Conservation (phyloP, 2,329 filamentous ascomycete genomes). For the Aspergillus calidoustus region DNA sequence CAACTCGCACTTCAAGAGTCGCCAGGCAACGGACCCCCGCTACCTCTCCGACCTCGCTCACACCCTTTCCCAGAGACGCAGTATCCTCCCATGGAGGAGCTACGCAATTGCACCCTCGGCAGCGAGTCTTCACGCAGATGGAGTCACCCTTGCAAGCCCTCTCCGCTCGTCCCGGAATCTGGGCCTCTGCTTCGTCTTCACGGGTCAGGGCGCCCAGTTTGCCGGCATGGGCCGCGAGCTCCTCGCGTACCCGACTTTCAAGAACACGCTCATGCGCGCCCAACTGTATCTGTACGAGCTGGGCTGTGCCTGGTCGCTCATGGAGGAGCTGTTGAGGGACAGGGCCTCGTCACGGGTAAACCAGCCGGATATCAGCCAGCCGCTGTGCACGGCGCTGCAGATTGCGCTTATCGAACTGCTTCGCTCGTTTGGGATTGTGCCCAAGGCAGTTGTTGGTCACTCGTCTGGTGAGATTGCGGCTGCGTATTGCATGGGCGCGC, state of each 20-base stretch:
- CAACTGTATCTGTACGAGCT: constrained; percentile 21
- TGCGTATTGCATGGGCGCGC: constrained; percentile 23
- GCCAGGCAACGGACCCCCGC: too few species aligned
- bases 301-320: neutral
- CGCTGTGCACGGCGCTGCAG: constrained; percentile 31
- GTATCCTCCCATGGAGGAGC: too few species aligned
- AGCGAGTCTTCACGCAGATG: too few species aligned
- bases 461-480: constrained; percentile 36
- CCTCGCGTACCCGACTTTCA: constrained; percentile 28
- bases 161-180: constrained; percentile 1
- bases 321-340: neutral
- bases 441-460: constrained; percentile 31
- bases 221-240: constrained; percentile 37
- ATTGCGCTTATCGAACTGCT: constrained; percentile 33
- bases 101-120: too few species aligned
- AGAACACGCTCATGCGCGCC: constrained; percentile 19
- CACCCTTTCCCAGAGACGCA: too few species aligned
- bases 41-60: too few species aligned
- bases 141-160: too few species aligned
- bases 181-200: constrained; percentile 33
- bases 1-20: too few species aligned
- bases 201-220: constrained; percentile 44
- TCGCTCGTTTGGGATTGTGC: constrained; percentile 24
- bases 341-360: constrained; percentile 2
- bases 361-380: constrained; percentile 25